These are phyloP conservation scores for Saturnispora serradocipensis DNA, from an alignment of 805 yeast species.

Conservation along the genomic window DNA sequence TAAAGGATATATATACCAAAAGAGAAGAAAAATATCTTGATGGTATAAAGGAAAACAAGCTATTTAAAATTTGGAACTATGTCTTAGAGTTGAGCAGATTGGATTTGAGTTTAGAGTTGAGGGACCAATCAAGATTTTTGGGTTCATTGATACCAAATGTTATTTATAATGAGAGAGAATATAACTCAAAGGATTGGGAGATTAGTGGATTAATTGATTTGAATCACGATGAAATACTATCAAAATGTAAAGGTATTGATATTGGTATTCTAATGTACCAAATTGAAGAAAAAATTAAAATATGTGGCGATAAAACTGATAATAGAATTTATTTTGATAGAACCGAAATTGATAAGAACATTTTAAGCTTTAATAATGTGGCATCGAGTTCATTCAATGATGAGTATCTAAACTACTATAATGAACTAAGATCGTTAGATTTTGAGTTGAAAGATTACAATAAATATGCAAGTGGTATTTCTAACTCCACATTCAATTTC, in stretches of 20 bases:
- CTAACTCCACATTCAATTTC: conserved; percentile 5
- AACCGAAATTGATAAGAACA: not conserved
- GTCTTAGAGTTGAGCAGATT: conserved; percentile 57
- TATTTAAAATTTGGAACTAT: conserved; percentile 48
- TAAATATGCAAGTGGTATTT: conserved; percentile 21
- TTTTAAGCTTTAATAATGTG: conserved; percentile 11
- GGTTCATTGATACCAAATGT: conserved; percentile 45
- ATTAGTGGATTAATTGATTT: conserved; percentile 15
- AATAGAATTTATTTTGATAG: not conserved
- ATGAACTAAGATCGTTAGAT: conserved; percentile 25
- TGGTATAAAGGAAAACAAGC: conserved; percentile 28
- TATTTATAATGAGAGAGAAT: conserved; percentile 23
- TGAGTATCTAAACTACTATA: conserved; percentile 21
- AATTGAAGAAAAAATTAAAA: conserved; percentile 11
- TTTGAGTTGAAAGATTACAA: conserved; percentile 33
- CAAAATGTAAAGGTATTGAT: conserved; percentile 20
- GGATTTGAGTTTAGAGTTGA: conserved; percentile 65
- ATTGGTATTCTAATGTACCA: conserved; percentile 25
- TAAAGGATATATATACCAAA: conserved; percentile 39
- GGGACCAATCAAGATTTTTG: conserved; percentile 78
- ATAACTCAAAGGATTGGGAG: conserved; percentile 11
- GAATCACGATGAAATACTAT: conserved; percentile 1
- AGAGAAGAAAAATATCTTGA: conserved; percentile 21
- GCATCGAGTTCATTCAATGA: conserved; percentile 16
- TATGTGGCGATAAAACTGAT: conserved; percentile 7